Evolutionary conservation across 2,329 filamentous ascomycete genomes (phyloP).

Genomic region (Phaeosphaeriaceae sp.): DNA sequence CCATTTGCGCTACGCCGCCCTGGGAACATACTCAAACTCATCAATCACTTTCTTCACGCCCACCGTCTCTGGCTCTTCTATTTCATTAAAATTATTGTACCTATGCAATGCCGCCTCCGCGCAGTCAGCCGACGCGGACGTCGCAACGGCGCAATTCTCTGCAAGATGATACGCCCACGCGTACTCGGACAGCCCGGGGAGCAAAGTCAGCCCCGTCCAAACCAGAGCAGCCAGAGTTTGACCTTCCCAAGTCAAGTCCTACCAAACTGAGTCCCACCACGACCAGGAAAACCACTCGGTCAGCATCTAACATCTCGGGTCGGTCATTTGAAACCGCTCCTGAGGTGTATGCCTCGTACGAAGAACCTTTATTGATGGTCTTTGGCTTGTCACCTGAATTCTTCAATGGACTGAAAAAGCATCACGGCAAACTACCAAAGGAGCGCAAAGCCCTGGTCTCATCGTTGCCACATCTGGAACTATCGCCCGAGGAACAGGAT

Average conservation of each 20-base stretch:
- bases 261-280: conserved; percentile 33
- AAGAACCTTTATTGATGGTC: conserved; percentile 42
- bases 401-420: conserved; percentile 38
- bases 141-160: conserved; percentile 39
- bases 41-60: neutral
- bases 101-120: conserved; percentile 33
- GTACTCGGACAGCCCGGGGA: conserved; percentile 43
- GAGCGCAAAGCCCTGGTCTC: conserved; percentile 25
- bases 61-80: neutral
- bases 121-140: conserved; percentile 34
- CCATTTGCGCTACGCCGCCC: conserved; percentile 44
- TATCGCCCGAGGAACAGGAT: conserved; percentile 26
- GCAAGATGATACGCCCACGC: conserved; percentile 42
- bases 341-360: conserved; percentile 41
- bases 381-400: conserved; percentile 44
- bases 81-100: conserved; percentile 7
- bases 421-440: conserved; percentile 34
- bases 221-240: conserved; percentile 25
- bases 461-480: conserved; percentile 18
- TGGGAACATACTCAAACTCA: conserved; percentile 33
- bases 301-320: conserved; percentile 45
- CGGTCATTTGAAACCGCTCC: conserved; percentile 37
- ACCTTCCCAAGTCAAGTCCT: conserved; percentile 33
- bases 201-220: conserved; percentile 31
- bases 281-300: conserved; percentile 45